These are phyloP conservation scores for Lathyrus oleraceus DNA, from an alignment of 306 rosid species.

Conservation along the genomic window DNA sequence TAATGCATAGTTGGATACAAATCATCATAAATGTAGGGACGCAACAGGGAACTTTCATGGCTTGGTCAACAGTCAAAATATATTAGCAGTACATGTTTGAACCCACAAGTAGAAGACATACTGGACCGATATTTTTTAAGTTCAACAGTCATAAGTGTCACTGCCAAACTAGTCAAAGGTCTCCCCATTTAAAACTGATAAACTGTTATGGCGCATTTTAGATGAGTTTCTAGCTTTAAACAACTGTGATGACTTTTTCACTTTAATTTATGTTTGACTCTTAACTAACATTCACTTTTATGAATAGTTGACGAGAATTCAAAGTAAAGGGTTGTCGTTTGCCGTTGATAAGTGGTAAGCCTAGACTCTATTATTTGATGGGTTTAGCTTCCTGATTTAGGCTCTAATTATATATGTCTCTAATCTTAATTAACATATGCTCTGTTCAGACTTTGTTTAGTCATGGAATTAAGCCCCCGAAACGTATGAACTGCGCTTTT, in stretches of 20 bases:
- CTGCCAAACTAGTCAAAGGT: neutral
- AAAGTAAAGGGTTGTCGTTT: no score
- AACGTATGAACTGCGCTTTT: neutral
- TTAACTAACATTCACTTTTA: no score
- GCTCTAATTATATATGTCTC: no score
- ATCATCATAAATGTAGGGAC: neutral
- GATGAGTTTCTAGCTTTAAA: no score
- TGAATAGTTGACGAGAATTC: no score
- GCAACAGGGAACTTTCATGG: neutral
- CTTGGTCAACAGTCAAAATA: constrained; percentile 7
- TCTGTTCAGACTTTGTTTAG: neutral
- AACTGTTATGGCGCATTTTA: no score
- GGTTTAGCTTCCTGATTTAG: neutral
- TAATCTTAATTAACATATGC: neutral
- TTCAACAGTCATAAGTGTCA: no score
- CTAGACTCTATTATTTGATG: neutral
- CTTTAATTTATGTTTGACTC: no score
- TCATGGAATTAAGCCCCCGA: no score
- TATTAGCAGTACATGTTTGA: neutral
- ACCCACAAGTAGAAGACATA: neutral
- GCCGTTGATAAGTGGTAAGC: neutral
- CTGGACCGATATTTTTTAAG: no score
- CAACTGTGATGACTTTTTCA: no score
- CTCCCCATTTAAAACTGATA: neutral
- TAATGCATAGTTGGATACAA: neutral